These are phyloP conservation scores for Endoconidiophora laricicola DNA, from an alignment of 2,329 filamentous ascomycete species.

Conservation along the genomic window DNA sequence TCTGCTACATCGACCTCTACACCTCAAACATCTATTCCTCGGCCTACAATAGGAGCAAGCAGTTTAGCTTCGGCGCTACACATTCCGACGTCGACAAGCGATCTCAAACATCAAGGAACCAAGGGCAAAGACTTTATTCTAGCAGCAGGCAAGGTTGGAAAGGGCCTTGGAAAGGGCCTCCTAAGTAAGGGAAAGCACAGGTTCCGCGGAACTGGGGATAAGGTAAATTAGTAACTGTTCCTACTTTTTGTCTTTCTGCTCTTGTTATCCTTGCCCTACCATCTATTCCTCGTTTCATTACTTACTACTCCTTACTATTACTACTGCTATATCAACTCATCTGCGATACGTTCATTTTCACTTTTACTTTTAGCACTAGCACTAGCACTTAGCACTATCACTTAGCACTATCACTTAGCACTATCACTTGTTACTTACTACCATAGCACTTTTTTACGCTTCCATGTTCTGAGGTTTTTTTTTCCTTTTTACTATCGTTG, in stretches of 20 bases:
- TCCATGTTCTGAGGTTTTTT: not conserved
- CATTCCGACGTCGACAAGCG: slow-evolving; percentile 19
- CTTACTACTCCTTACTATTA: too few relatives aligned
- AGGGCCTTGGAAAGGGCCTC: slow-evolving; percentile 46
- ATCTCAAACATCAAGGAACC: slow-evolving; percentile 38
- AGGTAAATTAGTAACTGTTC: slow-evolving; percentile 61
- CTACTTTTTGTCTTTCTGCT: slow-evolving; percentile 11
- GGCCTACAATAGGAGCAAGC: slow-evolving; percentile 17
- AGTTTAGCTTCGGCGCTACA: slow-evolving; percentile 23
- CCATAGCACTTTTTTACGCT: not conserved
- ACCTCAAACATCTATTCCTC: slow-evolving; percentile 5
- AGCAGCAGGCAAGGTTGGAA: slow-evolving; percentile 73
- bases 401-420: not conserved
- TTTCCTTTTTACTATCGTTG: not conserved
- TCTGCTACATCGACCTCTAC: slow-evolving; percentile 5
- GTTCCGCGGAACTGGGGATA: slow-evolving; percentile 57
- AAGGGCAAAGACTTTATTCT: slow-evolving; percentile 84
- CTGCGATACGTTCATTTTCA: too few relatives aligned
- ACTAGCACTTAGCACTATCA: too few relatives aligned
- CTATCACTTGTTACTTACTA: not conserved
- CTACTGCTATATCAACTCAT: too few relatives aligned
- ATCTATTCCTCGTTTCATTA: slow-evolving; percentile 3
- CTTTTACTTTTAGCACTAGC: too few relatives aligned
- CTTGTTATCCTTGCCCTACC: not conserved
- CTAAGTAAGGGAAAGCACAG: slow-evolving; percentile 84